Evolutionary conservation across 202 grass and related monocot species (phyloP).

Genomic region (Zizania palustris): DNA sequence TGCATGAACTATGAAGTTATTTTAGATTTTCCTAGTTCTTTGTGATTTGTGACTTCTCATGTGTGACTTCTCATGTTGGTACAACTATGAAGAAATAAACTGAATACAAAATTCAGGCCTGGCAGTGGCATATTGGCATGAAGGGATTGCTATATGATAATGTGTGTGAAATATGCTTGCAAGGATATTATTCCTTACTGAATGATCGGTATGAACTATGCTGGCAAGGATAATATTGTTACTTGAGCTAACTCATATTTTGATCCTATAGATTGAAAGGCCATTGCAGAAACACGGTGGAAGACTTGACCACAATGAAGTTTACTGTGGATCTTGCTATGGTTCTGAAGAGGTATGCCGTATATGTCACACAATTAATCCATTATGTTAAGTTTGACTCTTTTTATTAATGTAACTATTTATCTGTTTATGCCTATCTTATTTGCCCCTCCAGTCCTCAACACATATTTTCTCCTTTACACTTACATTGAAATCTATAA

Average conservation of each 20-base stretch:
- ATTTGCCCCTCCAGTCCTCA: neutral
- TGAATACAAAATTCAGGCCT: conserved; percentile 15
- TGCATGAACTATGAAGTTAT: too few species aligned
- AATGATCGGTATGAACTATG: neutral
- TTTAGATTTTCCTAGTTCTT: conserved; percentile 11
- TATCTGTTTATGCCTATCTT: conserved; percentile 11
- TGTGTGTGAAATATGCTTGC: too few species aligned
- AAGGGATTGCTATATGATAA: neutral
- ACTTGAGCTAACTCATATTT: conserved; percentile 25
- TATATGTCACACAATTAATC: conserved; percentile 25
- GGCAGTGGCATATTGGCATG: conserved; percentile 4
- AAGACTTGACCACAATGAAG: conserved; percentile 94
- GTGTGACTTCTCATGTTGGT: conserved; percentile 11
- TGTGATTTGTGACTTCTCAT: neutral
- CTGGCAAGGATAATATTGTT: neutral
- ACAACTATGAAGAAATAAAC: conserved; percentile 25
- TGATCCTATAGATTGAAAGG: conserved; percentile 74
- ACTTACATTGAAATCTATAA: conserved; percentile 34
- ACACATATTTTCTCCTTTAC: conserved; percentile 18
- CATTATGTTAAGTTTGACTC: neutral
- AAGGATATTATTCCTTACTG: neutral
- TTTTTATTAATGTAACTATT: conserved; percentile 8
- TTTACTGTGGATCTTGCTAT: conserved; percentile 97
- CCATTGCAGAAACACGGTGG: conserved; percentile 94
- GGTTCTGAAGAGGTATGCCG: conserved; percentile 76